These are phyloP conservation scores for Strigomonas culicis DNA, from an alignment of 208 protist species.

Conservation along the genomic window DNA sequence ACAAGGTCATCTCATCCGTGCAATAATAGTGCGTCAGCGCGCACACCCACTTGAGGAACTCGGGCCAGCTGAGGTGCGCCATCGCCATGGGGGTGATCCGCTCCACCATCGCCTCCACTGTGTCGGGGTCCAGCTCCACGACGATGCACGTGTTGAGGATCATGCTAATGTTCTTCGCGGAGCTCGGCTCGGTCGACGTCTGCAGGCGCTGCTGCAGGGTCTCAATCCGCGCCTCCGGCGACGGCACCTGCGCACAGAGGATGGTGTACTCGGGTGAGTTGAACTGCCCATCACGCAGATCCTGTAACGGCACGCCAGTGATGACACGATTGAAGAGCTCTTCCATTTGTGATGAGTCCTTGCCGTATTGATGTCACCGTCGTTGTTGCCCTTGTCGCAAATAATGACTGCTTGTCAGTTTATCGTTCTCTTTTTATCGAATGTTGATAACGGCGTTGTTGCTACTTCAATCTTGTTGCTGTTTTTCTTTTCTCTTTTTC, in stretches of 20 bases:
- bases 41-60: conserved; percentile 75
- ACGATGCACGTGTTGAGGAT: conserved; percentile 72
- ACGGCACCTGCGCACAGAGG: conserved; percentile 66
- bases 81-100: conserved; percentile 41
- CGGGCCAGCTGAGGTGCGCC: conserved; percentile 65
- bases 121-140: conserved; percentile 54
- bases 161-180: conserved; percentile 59
- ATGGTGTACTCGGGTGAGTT: conserved; percentile 75
- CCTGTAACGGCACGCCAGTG: conserved; percentile 52
- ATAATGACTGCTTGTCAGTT: background rate
- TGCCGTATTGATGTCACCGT: background rate
- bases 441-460: background rate
- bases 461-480: background rate
- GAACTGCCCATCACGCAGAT: conserved; percentile 19
- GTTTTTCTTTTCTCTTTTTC: conserved; percentile 5
- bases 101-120: conserved; percentile 77
- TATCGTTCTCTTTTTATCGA: background rate
- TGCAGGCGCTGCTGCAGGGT: conserved; percentile 63
- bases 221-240: conserved; percentile 46
- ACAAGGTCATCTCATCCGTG: conserved; percentile 87
- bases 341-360: conserved; percentile 28
- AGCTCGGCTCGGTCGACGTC: conserved; percentile 58
- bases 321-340: conserved; percentile 65
- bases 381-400: background rate
- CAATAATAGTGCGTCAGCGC: conserved; percentile 88